These are phyloP conservation scores for Mesembryanthemum crystallinum DNA, from an alignment of 148 eudicot species.

Conservation along the genomic window DNA sequence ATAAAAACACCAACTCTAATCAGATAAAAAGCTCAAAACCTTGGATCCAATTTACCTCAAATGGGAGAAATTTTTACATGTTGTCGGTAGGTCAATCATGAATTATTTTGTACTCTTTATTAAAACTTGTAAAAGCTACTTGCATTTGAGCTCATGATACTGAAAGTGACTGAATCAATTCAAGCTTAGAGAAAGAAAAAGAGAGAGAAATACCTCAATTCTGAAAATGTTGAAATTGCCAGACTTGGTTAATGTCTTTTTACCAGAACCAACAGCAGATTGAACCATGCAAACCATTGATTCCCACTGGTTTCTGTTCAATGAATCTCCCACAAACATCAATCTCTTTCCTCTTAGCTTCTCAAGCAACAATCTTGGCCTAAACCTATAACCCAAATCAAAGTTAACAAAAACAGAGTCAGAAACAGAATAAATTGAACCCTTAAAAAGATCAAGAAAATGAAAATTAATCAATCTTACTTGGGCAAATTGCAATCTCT, in stretches of 20 bases:
- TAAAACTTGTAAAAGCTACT: too few species aligned
- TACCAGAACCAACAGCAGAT: conserved; percentile 59
- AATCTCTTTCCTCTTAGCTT: conserved; percentile 83
- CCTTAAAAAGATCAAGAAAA: not conserved
- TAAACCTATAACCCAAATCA: conserved; percentile 40
- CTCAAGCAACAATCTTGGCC: conserved; percentile 72
- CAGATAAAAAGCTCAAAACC: too few species aligned
- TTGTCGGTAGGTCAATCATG: too few species aligned
- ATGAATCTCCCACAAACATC: conserved; percentile 95
- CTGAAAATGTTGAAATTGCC: conserved; percentile 77
- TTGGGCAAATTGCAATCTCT: conserved; percentile 79
- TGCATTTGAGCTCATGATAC: not conserved
- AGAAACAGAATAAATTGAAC: not conserved
- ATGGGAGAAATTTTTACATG: too few species aligned
- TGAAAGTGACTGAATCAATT: not conserved
- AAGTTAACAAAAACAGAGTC: not conserved
- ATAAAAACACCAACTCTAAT: too few species aligned
- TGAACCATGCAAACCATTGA: conserved; percentile 93
- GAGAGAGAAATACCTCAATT: conserved; percentile 55
- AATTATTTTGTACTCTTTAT: too few species aligned
- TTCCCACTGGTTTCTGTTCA: conserved; percentile 95
- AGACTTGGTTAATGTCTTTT: conserved; percentile 60
- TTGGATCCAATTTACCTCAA: too few species aligned
- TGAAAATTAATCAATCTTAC: conserved; percentile 37
- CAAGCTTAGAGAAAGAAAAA: not conserved